Percentiles rank a stretch among this genome's conserved stretches.
These are phyloP conservation scores for Xylariaceae sp. DNA, from an alignment of 2,329 filamentous ascomycete genomes.

Conservation along the genomic window DNA sequence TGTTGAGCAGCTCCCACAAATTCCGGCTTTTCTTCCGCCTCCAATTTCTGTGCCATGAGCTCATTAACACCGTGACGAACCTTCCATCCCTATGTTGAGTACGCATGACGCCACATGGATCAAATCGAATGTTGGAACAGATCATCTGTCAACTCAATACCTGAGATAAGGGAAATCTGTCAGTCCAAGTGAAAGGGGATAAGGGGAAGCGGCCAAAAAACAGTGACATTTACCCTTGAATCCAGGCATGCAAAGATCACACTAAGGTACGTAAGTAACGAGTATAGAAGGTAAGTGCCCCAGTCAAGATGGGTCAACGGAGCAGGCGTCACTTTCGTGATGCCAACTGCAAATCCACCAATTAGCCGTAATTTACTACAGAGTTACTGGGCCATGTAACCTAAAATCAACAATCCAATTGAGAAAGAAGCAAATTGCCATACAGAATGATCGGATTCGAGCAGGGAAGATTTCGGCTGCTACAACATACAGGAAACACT, in stretches of 20 bases:
- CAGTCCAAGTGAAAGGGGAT: too few relatives aligned
- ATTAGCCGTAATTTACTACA: constrained; percentile 32
- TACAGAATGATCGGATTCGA: too few relatives aligned
- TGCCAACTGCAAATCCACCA: constrained; percentile 20
- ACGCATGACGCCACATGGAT: constrained; percentile 39
- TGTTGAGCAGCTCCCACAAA: too few relatives aligned
- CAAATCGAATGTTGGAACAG: constrained; percentile 40
- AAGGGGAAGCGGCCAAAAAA: neutral
- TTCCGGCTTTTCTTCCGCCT: constrained; percentile 13
- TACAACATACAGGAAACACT: too few relatives aligned
- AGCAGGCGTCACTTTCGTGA: neutral
- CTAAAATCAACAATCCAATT: constrained; percentile 32
- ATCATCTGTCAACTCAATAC: constrained; percentile 47
- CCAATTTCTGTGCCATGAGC: constrained; percentile 17
- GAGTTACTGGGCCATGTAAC: too few relatives aligned
- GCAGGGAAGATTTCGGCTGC: too few relatives aligned
- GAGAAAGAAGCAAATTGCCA: constrained; percentile 28
- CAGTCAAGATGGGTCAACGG: neutral
- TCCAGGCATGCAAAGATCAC: constrained; percentile 43
- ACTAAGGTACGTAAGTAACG: constrained; percentile 33
- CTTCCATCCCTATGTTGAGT: constrained; percentile 35
- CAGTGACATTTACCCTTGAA: constrained; percentile 47
- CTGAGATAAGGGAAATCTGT: too few relatives aligned
- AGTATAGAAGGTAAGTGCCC: constrained; percentile 36
- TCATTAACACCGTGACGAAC: constrained; percentile 29